Base-by-base conservation (phyloP, 1,139 yeast genomes). In the Debaryomyces nepalensis region DNA sequence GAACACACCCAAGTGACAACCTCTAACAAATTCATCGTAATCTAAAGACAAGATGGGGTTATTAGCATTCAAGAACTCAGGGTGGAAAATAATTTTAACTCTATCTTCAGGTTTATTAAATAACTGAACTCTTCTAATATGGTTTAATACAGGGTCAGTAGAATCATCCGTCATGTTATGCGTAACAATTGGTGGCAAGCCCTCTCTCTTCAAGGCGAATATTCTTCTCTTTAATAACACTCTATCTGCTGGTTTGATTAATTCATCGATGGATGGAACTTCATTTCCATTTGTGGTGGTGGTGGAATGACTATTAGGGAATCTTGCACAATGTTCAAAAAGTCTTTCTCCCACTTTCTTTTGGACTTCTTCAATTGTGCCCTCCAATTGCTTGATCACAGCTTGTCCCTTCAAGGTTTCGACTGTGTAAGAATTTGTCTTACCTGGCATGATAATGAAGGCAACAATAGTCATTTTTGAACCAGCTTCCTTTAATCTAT, bases 401-500 rank as follows among this genome's bases (percentile, higher is more conserved):
- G 98, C 97, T 67, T 93, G 99, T 39, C 97, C 97, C 70, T 87
- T 87, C 58, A 93, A 78, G 12, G 98, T 93, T 63, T 93, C 99
- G 32, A 90, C 96, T 1, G 98, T 93, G 68, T 90, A 93, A 1
- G 97, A 90, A 56, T 85, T 85, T 44, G 96, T 91, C 43, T 84
- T 82, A 15, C 97, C 98, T 1, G 99, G 99, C 99, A 93, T 93
- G 64, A 93, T 91, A 57, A 93, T 88, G 63, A 93, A 93, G n/a
- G 98, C 98, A 37, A 93, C 97, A 24, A 93, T 95, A 0, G 98
- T 93, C 75, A 84, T 86, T 56, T 87, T 87, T 10, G 96, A 87
- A 30, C 89, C 90, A 5, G 82, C 66, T 49, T 81, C 84, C 69
- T 93, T 90, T 59, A 93, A 79, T 50, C 82, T 79, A 64, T 91